Conservation (phyloP, 2,329 filamentous ascomycete genomes). For the Alternaria ventricosa region DNA sequence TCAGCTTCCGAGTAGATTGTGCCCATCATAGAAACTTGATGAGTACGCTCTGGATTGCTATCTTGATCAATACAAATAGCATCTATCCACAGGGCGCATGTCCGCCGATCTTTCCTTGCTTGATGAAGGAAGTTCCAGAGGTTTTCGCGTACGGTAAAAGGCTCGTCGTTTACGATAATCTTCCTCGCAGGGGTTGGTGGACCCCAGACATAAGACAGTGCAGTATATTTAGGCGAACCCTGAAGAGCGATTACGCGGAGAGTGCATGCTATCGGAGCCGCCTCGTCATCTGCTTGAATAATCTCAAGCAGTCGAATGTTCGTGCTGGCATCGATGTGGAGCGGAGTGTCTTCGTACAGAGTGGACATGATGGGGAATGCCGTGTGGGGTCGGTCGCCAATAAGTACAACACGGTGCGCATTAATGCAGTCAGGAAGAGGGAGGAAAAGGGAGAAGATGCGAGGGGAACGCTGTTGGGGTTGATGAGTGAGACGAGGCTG, state of each 20-base stretch:
- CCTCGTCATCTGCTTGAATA: not conserved
- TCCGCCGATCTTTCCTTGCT: not conserved
- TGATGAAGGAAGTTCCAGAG: not conserved
- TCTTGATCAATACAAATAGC: constrained; percentile 1
- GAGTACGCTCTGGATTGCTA: not conserved
- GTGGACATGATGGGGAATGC: not conserved
- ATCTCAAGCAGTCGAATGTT: not conserved
- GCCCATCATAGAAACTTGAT: constrained; percentile 6
- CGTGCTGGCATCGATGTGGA: not conserved
- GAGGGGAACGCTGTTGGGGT: not conserved
- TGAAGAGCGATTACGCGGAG: not conserved
- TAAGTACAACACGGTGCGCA: not conserved
- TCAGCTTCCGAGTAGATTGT: not conserved
- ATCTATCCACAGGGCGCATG: not conserved
- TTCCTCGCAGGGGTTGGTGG: too few species aligned
- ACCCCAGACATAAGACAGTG: not conserved
- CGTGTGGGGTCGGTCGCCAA: not conserved
- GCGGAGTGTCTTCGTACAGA: not conserved
- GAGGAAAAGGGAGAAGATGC: not conserved
- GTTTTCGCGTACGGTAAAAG: not conserved
- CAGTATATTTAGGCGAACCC: not conserved
- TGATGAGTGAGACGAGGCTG: not conserved
- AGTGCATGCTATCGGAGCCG: not conserved
- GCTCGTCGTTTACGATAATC: not conserved
- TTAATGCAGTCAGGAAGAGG: not conserved